Evolutionary conservation across 2,329 filamentous ascomycete genomes (phyloP).

Genomic region (Neopestalotiopsis clavispora): DNA sequence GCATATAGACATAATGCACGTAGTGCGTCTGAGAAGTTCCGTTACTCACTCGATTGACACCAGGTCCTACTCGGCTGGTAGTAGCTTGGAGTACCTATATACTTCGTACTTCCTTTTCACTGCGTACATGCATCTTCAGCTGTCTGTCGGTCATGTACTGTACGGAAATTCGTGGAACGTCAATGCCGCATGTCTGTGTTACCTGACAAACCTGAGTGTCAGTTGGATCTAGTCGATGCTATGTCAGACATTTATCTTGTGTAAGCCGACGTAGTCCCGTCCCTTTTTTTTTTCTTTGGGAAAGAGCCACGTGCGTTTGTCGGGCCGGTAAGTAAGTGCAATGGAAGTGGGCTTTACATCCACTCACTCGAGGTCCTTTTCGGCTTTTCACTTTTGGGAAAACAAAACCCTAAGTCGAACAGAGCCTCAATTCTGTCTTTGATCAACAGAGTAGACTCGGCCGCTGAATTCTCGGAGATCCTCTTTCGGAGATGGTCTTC

Average conservation of each 20-base stretch:
- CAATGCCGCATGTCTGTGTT: not conserved
- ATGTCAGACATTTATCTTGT: not conserved
- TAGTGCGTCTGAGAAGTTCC: no score
- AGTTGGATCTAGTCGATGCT: not conserved
- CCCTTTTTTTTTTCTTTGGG: not conserved
- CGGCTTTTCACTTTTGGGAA: not conserved
- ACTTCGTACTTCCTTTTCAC: no score
- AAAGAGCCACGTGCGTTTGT: not conserved
- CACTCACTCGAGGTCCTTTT: not conserved
- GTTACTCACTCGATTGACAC: no score
- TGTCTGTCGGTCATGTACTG: no score
- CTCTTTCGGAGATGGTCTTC: not conserved
- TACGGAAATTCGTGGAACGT: no score
- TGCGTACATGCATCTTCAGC: no score
- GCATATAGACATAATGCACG: no score
- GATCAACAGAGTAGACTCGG: not conserved
- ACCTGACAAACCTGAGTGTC: not conserved
- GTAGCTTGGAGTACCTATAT: no score
- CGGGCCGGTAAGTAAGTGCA: not conserved
- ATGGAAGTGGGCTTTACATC: not conserved
- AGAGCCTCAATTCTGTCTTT: not conserved
- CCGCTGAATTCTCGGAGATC: not conserved
- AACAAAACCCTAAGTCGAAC: not conserved
- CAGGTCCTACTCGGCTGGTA: no score
- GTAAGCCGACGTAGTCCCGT: not conserved